Evolutionary conservation across 2,329 filamentous ascomycete species (phyloP), one percentile per base, ranked within the genome.

Genomic region (Fusarium zealandicum): DNA sequence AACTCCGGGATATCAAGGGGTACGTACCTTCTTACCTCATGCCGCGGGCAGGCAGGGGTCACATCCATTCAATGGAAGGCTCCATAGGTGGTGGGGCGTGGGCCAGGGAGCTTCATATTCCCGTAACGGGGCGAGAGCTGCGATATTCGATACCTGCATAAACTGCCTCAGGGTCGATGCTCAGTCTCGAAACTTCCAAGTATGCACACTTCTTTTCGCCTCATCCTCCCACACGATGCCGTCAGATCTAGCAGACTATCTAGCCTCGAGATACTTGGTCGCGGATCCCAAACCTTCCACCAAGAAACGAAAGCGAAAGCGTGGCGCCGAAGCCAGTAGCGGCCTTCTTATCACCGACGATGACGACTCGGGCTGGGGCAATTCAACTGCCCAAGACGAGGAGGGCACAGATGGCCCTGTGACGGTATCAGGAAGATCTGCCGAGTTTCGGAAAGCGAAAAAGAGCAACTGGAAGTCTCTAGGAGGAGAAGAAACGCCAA

Each of bases 201-300:
- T 36, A 54, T 43, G 42, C 32, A 27, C n/a, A 30, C 10, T n/a
- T 41, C 22, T 28, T n/a, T 20, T 51, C 10, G 12, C 28, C 31
- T 28, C 33, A 48, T 33, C 20, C 43, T 22, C 16, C 33, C 14
- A 46, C 39, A 62, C 22, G 18, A 85, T 85, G 82, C 75, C 82
- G 36, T 78, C 79, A 56, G 81, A 85, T 64, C 82, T 97, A 62
- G 88, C 92, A 53, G 86, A 87, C 69, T 99, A 98, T 70, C 85
- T 99, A 30, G 93, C 93, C 31, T 89, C 91, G 59, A 95, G 92
- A 73, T 99, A 99, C 73, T 87, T 99, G 42, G 78, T 82, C 49
- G 78, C 82, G 33, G 81, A 85, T 57, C 74, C 79, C 6, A 84
- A 83, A 59, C 80, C 82, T 5, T 61, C 76, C 41, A 57, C 76